Evolutionary conservation across 495 filamentous ascomycete species (phyloP), one percentile per base, ranked within the genome.

Genomic region (Penicillium coffeae): DNA sequence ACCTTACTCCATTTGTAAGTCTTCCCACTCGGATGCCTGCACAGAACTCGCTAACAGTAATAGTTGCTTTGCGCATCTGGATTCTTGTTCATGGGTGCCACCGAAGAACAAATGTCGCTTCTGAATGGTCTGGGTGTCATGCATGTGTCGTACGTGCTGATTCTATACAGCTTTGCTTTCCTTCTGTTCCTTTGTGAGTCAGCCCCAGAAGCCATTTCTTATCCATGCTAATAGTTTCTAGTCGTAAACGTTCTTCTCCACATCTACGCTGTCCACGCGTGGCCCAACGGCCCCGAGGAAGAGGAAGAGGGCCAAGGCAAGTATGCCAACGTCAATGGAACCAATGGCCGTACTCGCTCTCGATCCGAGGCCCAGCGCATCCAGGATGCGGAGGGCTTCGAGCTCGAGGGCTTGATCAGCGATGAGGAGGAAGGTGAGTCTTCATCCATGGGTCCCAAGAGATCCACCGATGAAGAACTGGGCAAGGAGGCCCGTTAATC

Each of bases 71-170:
- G 86, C 59, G 90, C 93, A 34, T 90, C 93, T 3, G 93, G 93
- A 21, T 94, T 98, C 69, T 78, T 96, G 45, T 97, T 98, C 75
- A 94, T 96, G 90, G 86, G 88, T 42, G 93, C 94, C 19, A 96
- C 88, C 2, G 93, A 98, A 65, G 92, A 97, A 64, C 92, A 98
- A 63, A 92, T 97, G 86, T 58, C 75, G 30, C 69, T 96, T 1
- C 70, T 97, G 10, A 70, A 78, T 38, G 72, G 78, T 38, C 84
- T 84, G 3, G 78, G 84, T 44, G 83, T 97, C 60, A 88, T 87
- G 32, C 87, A 94, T 63, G 89, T 97, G 37, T 85, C 90, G 9
- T 97, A 97, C 64, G 75, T 96, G 37, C 76, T 98, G 41, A 87
- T 96, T 43, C 71, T 96, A 4, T 98, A 86, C 75, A 93, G 87